Evolutionary conservation across 345 rosid genomes (phyloP), one percentile per base, ranked within the genome.

Genomic region (Adansonia digitata): DNA sequence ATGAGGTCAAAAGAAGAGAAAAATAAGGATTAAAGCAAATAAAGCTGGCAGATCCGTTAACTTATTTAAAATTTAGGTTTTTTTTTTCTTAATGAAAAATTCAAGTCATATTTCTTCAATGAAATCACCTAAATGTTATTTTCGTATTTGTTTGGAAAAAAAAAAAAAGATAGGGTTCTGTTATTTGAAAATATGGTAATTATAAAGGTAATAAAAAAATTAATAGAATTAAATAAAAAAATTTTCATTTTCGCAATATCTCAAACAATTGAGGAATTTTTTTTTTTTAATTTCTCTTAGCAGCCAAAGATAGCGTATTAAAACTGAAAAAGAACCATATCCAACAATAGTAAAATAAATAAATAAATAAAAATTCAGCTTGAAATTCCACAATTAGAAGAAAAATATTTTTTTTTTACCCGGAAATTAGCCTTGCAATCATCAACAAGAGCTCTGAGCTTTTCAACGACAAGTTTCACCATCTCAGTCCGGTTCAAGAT

Each of bases 351-450:
- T 35, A 43, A 15, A 26, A 46, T 2, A 48, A 14, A 15, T 0
- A 71, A 9, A 8, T n/a, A 63, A 10, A n/a, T 4, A 7, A 63
- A 63, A 26, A 12, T 64, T 64, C 27, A n/a, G 24, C 49, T 14
- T 37, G 37, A 72, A 72, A 20, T 72, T 13, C 42, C 55, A 17
- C 1, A 43, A 26, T 8, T 5, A 24, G 2, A 26, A 3, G 55
- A 31, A 18, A 14, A 51, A 20, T 4, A 57, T 22, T 3, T 7
- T 2, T 0, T 43, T 1, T 49, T 34, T 88, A 93, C 99, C 94
- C 75, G 89, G 69, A 93, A 96, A 74, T 80, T 88, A 9, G 91
- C 74, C 78, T 79, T 88, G 91, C 89, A 81, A 35, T 96, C 90
- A 63, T 93, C 97, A 48, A 95, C 89, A 29, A 87, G 83, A 68